Conservation (phyloP, 2,329 filamentous ascomycete species). For the Monilinia aucupariae region DNA sequence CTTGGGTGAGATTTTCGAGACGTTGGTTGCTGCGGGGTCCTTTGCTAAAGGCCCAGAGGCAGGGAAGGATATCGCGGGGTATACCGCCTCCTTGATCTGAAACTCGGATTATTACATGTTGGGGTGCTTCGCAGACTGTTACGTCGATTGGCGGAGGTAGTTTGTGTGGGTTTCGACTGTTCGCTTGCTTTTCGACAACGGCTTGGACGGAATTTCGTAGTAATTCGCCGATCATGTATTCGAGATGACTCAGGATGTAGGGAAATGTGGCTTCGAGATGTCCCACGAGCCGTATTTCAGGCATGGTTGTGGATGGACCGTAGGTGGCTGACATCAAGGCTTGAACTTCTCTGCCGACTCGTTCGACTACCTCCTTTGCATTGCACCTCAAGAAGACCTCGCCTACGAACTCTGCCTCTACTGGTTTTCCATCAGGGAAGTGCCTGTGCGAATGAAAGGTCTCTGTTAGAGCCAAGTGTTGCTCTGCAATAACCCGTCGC, state of each 20-base stretch:
- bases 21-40: constrained; percentile 72
- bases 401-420: constrained; percentile 77
- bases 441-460: constrained; percentile 90
- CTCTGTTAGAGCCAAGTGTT: constrained; percentile 90
- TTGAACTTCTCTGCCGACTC: constrained; percentile 71
- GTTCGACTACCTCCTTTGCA: constrained; percentile 80
- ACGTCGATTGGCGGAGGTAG: constrained; percentile 81
- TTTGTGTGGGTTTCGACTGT: constrained; percentile 24
- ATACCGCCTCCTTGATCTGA: constrained; percentile 95
- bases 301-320: constrained; percentile 64
- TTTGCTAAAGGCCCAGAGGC: constrained; percentile 96
- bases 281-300: constrained; percentile 76
- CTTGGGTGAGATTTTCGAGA: constrained; percentile 77
- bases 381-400: constrained; percentile 93
- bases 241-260: constrained; percentile 90
- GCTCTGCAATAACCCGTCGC: constrained; percentile 91
- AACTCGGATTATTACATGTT: constrained; percentile 93
- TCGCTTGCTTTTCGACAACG: constrained; percentile 68
- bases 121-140: constrained; percentile 85
- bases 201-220: constrained; percentile 93
- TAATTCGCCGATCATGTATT: constrained; percentile 95
- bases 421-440: constrained; percentile 61
- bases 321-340: constrained; percentile 71
- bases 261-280: constrained; percentile 89
- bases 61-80: constrained; percentile 74